These are phyloP conservation scores for Pichia insulana DNA, from an alignment of 805 yeast species.

Conservation along the genomic window DNA sequence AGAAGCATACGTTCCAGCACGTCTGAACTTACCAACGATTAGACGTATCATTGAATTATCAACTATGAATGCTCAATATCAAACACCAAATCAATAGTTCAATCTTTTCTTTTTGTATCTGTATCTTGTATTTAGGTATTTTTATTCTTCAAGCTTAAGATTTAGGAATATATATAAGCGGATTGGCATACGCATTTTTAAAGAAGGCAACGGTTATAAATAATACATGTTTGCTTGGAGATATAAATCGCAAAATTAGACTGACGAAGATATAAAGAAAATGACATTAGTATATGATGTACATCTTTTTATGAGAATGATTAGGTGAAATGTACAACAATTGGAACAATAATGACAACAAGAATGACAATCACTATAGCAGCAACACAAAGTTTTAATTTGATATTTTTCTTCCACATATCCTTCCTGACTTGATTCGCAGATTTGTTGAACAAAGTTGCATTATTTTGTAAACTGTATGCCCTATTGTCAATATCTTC, in stretches of 20 bases:
- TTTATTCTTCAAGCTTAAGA: neutral
- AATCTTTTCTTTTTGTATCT: neutral
- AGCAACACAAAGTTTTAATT: slow-evolving; percentile 87
- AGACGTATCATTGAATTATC: slow-evolving; percentile 84
- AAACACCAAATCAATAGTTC: slow-evolving; percentile 31
- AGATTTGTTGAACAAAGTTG: slow-evolving; percentile 91
- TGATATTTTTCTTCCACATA: slow-evolving; percentile 99
- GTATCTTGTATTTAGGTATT: neutral
- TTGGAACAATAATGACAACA: slow-evolving; percentile 85
- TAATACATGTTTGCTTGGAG: neutral
- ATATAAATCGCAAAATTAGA: neutral
- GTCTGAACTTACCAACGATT: slow-evolving; percentile 82
- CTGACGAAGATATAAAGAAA: neutral
- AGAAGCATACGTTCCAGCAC: slow-evolving; percentile 90
- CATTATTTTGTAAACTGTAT: slow-evolving; percentile 82
- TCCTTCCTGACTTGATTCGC: slow-evolving; percentile 96
- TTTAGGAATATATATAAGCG: too few relatives aligned
- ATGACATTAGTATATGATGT: neutral
- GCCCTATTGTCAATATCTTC: slow-evolving; percentile 91
- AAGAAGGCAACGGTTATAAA: too few relatives aligned
- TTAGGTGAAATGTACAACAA: slow-evolving; percentile 75
- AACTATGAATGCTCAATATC: slow-evolving; percentile 71
- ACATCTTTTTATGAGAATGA: too few relatives aligned
- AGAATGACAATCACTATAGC: slow-evolving; percentile 70
- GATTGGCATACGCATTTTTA: too few relatives aligned